A percentile compares a stretch with the other conserved stretches of the same genome.
phyloP scores from a whole-genome alignment of 2,329 filamentous ascomycete species.

The Penicillium sp. region DNA sequence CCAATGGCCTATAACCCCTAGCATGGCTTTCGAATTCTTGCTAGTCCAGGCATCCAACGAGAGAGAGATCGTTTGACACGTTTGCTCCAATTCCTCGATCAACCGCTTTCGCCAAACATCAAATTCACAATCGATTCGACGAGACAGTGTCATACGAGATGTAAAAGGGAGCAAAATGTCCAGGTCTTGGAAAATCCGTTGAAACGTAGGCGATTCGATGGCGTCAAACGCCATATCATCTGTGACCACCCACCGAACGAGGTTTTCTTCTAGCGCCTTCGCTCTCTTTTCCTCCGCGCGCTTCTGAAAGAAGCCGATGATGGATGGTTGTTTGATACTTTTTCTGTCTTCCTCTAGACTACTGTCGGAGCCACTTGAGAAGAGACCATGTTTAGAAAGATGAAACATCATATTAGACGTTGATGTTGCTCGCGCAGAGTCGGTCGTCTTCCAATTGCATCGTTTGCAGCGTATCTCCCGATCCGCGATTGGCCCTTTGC shows the following conservation, averaged over 20 bases:
- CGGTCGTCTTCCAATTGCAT: no score
- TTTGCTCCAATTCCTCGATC: constrained; percentile 7
- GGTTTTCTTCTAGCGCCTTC: constrained; percentile 5
- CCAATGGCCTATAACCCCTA: constrained; percentile 18
- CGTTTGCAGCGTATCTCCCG: no score
- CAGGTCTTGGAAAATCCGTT: constrained; percentile 1
- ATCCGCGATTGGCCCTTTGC: no score
- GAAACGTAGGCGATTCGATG: constrained; percentile 7
- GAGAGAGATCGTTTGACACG: constrained; percentile 14
- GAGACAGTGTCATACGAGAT: background rate
- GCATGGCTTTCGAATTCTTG: constrained; percentile 8
- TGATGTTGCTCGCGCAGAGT: no score
- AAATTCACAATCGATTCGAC: constrained; percentile 3
- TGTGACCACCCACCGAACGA: constrained; percentile 6
- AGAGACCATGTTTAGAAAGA: no score
- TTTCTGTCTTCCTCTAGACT: no score
- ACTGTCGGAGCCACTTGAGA: no score
- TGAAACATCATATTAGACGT: no score
- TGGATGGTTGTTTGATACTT: no score
- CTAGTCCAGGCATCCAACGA: constrained; percentile 15
- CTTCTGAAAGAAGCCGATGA: no score
- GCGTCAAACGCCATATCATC: constrained; percentile 3
- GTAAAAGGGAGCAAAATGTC: background rate
- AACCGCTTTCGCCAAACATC: background rate
- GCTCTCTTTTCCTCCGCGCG: no score